Conservation (phyloP, 1,139 yeast genomes). For the Candida tetrigidarum region DNA sequence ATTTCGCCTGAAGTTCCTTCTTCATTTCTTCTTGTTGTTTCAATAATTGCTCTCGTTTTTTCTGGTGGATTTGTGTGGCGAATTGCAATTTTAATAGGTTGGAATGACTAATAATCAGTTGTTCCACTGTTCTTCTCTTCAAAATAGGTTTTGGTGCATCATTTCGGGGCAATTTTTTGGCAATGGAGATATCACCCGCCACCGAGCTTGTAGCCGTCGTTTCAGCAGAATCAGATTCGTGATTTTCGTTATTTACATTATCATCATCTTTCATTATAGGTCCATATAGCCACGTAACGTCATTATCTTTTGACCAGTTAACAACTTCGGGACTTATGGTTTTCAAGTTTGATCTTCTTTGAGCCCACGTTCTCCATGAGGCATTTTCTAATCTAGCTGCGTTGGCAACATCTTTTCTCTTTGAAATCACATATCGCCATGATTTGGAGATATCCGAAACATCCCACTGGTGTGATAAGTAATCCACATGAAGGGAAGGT, state of each 20-base stretch:
- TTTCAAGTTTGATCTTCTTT: conserved; percentile 63
- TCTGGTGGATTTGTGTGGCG: conserved; percentile 41
- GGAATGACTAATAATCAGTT: conserved; percentile 66
- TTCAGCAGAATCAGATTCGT: conserved; percentile 20
- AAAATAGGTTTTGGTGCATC: conserved; percentile 71
- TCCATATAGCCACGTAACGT: conserved; percentile 84
- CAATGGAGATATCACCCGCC: conserved; percentile 49
- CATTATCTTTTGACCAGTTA: conserved; percentile 81
- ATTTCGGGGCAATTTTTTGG: conserved; percentile 12
- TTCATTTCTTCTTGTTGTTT: conserved; percentile 20
- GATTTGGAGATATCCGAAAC: conserved; percentile 91
- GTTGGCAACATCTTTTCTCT: conserved; percentile 76
- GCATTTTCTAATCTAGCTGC: conserved; percentile 76
- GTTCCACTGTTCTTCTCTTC: conserved; percentile 80
- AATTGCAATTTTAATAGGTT: conserved; percentile 52
- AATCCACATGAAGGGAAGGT: conserved; percentile 92
- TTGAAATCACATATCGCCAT: conserved; percentile 89
- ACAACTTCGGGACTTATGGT: conserved; percentile 76
- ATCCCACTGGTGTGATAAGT: conserved; percentile 94
- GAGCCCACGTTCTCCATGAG: conserved; percentile 90
- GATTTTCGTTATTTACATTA: conserved; percentile 18
- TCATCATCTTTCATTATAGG: conserved; percentile 60
- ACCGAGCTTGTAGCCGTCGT: conserved; percentile 47
- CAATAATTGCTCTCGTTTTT: conserved; percentile 20
- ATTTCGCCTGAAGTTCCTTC: conserved; percentile 27